Evolutionary conservation across 2,329 filamentous ascomycete genomes (phyloP), one percentile per base, ranked within the genome.

Genomic region (Magnaporthiopsis incrustans): DNA sequence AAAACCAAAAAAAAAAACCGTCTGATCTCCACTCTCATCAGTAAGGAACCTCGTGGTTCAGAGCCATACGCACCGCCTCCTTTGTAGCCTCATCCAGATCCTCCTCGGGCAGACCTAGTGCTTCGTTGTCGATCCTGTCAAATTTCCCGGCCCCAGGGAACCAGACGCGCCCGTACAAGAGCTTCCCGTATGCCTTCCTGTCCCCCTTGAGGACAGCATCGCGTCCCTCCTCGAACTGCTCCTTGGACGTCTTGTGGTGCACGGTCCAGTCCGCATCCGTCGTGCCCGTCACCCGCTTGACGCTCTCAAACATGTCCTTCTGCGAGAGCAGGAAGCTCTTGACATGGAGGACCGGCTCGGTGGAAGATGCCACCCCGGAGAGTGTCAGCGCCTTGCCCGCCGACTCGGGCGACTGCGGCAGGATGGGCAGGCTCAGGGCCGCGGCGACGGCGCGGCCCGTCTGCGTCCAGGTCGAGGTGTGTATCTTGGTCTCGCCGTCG

Each of bases 191-290:
- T 0, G 79, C 86, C 18, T 68, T 69, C 62, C 62, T 70, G 33
- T 80, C 78, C n/a, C 79, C 82, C 11, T 67, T 64, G 64, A 79
- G 72, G 11, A 88, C 64, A 26, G 72, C 70, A 63, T 78, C 78
- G 66, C 79, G 68, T 0, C 79, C 85, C 5, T 79, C 76, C 63
- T 75, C 72, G 67, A 78, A 85, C 32, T 85, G 77, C 70, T 82
- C 71, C 57, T 75, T 66, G 3, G 76, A 73, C 0, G 71, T 69
- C 71, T 85, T 79, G 7, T 79, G 72, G 2, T 70, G 76, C 60
- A 89, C 78, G 2, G 70, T 78, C 87, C 87, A 90, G 68, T 89
- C 86, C 0, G 70, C 71, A 58, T 86, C 81, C 1, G 73, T 80
- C 0, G 81, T 84, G 0, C 80, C 80, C 0, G 82, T 82, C 3